Evolutionary conservation across 345 rosid species (phyloP).

Genomic region (Limnanthes douglasii): DNA sequence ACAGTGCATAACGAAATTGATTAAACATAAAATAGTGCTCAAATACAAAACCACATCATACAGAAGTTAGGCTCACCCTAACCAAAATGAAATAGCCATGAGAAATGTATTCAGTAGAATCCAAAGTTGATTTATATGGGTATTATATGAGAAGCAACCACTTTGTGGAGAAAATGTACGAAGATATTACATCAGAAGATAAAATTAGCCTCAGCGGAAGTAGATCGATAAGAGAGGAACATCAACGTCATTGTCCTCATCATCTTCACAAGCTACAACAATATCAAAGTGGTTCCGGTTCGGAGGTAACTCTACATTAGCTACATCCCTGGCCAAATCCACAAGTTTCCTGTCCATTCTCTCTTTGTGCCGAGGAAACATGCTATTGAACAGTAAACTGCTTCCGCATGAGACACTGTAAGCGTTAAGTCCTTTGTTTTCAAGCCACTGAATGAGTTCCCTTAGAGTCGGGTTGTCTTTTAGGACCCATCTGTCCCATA

Average conservation of each 20-base stretch:
- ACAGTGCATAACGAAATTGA: no score
- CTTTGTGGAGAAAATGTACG: no score
- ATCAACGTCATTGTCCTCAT: constrained; percentile 74
- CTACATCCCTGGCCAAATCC: constrained; percentile 70
- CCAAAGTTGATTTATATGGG: no score
- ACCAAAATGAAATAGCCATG: no score
- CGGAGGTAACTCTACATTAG: constrained; percentile 60
- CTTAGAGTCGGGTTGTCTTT: constrained; percentile 55
- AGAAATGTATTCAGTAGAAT: no score
- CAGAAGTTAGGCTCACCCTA: no score
- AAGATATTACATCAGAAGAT: no score
- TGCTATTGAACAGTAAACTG: constrained; percentile 65
- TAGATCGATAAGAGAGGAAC: constrained; percentile 73
- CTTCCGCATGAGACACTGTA: constrained; percentile 86
- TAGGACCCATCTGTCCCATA: constrained; percentile 87
- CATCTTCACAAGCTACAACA: constrained; percentile 84
- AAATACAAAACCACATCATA: no score
- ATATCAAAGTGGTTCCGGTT: constrained; percentile 57
- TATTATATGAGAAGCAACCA: no score
- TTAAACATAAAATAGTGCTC: no score
- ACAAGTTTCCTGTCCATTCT: constrained; percentile 81
- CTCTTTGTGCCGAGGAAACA: constrained; percentile 70
- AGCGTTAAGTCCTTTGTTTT: constrained; percentile 59
- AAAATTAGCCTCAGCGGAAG: constrained; percentile 25
- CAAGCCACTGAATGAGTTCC: constrained; percentile 72